A percentile compares a stretch with the other conserved stretches of the same genome.
Conservation (phyloP, 1,139 yeast species). For the Kazachstania sp. region DNA sequence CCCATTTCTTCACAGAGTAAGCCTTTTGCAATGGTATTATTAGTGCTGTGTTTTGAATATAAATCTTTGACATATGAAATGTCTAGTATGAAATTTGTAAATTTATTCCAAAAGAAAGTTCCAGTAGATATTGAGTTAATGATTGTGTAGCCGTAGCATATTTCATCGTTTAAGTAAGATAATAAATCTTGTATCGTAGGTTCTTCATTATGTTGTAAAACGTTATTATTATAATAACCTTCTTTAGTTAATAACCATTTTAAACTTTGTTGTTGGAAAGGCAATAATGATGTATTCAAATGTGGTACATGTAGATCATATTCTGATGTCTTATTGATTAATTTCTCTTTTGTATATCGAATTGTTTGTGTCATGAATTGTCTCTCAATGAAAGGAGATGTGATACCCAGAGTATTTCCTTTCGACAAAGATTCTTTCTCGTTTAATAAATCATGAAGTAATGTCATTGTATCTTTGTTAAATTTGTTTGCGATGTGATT, state of each 20-base stretch:
- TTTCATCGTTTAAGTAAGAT: slow-evolving; percentile 19
- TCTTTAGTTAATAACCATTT: slow-evolving; percentile 30
- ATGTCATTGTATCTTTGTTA: background rate
- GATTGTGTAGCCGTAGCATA: slow-evolving; percentile 25
- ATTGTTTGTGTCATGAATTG: slow-evolving; percentile 20
- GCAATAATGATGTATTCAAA: slow-evolving; percentile 18
- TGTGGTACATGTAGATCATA: slow-evolving; percentile 5
- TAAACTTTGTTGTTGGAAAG: slow-evolving; percentile 28
- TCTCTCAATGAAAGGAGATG: slow-evolving; percentile 18
- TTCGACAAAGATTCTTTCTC: background rate
- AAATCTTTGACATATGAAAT: slow-evolving; percentile 8
- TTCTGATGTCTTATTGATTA: slow-evolving; percentile 4
- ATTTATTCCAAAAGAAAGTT: slow-evolving; percentile 26
- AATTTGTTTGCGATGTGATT: too few relatives aligned
- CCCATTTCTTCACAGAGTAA: slow-evolving; percentile 94
- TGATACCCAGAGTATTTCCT: background rate
- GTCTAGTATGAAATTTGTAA: slow-evolving; percentile 24
- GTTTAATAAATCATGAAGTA: background rate
- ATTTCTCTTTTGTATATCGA: slow-evolving; percentile 14
- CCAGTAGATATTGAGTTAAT: slow-evolving; percentile 5
- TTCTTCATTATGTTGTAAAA: background rate
- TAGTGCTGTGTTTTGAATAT: slow-evolving; percentile 4
- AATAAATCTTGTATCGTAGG: slow-evolving; percentile 3
- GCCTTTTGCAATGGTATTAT: slow-evolving; percentile 39
- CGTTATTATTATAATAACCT: background rate